Base-by-base conservation (phyloP, 1,284 basidiomycete species). In the Earliella scabrosa region DNA sequence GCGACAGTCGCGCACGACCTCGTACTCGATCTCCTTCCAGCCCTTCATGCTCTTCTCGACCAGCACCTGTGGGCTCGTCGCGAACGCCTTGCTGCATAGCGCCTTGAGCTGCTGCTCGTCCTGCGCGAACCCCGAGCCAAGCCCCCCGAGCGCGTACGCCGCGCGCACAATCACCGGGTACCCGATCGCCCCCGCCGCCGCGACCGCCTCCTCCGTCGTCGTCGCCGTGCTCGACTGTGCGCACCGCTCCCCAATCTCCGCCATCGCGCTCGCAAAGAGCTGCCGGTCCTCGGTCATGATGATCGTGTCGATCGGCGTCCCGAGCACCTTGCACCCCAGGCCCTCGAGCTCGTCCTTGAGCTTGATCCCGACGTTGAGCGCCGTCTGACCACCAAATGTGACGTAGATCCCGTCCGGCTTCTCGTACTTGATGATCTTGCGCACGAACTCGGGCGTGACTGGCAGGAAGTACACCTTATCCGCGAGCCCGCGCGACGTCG, bases 11-110 rank as follows among this genome's bases (percentile, higher is more conserved):
- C 97, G 85, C n/a, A 98, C 97, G 49, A 99, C 97, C 74, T 99
- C 97, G 69, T 99, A 99, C 77, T 99, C 97, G 65, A 98, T 95
- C 79, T 99, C 97, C 78, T 99, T 98, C 95, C 95, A 98, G 13
- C 97, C 97, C 78, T 98, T 98, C 96, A 99, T 98, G 71, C 93
- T 95, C 82, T 89, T 97, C 81, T 99, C 97, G 23, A 99, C 94
- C 24, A 99, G 81, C 1, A 99, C 96, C 77, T 99, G 97, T 46
- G 97, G 95, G 66, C 91, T 94, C 31, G 94, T 98, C 45, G 97
- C 96, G 71, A 99, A 98, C 13, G 97, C 95, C 77, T 96, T 97
- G 66, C 79, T 82, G 71, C 95, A 98, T 24, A 98, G 78, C 50
- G 92, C 92, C 66, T 86, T 83, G 61, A 98, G 81, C 78, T 98